phyloP scores from a whole-genome alignment of 805 yeast species.

The Metschnikowia lochheadii region DNA sequence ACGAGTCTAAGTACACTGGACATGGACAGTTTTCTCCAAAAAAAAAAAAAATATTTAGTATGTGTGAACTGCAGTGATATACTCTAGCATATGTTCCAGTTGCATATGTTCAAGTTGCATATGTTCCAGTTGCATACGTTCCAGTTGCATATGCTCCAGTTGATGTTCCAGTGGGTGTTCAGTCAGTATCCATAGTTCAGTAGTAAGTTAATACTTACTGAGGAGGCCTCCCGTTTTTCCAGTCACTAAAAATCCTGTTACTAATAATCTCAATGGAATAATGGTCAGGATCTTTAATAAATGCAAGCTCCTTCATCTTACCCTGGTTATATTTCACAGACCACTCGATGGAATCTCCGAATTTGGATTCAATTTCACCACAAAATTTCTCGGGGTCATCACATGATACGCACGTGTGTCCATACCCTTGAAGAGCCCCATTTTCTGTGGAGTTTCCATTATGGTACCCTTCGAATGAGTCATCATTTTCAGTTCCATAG shows the following conservation, averaged over 20 bases:
- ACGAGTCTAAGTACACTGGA: no score
- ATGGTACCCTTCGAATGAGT: constrained; percentile 68
- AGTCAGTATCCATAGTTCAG: no score
- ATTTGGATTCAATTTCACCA: constrained; percentile 44
- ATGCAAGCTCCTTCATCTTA: constrained; percentile 58
- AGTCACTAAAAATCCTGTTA: constrained; percentile 22
- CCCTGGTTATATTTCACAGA: constrained; percentile 54
- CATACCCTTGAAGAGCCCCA: constrained; percentile 74
- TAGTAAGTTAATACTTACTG: neutral
- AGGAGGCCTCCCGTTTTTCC: constrained; percentile 16
- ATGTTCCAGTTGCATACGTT: no score
- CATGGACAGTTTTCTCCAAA: no score
- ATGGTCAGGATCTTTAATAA: constrained; percentile 85
- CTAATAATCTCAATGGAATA: constrained; percentile 76
- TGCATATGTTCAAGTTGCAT: no score
- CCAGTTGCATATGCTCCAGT: no score
- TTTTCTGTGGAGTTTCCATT: constrained; percentile 60
- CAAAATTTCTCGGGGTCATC: constrained; percentile 58
- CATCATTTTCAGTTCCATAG: constrained; percentile 89
- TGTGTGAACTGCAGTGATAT: no score
- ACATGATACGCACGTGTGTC: constrained; percentile 75
- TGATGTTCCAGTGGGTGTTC: no score
- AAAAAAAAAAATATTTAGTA: no score
- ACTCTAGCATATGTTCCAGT: no score
- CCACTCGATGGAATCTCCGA: constrained; percentile 49